phyloP scores from a whole-genome alignment of 108 stramenopile genomes.

The Schizochytrium sp. region DNA sequence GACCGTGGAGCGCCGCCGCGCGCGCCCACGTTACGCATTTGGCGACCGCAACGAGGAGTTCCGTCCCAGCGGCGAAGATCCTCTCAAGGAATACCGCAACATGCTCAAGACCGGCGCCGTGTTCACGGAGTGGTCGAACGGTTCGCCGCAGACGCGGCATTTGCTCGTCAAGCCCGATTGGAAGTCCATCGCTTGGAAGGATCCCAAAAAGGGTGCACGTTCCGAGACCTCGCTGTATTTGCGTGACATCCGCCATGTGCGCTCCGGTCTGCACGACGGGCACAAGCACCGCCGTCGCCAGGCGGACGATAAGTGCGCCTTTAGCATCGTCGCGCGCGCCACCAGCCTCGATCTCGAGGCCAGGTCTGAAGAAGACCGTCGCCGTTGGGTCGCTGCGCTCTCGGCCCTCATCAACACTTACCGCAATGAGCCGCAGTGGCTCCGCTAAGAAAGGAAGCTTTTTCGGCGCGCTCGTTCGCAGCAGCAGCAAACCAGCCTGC shows the following conservation, averaged over 20 bases:
- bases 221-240: neutral
- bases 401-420: neutral
- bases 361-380: neutral
- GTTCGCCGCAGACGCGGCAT: neutral
- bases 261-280: neutral
- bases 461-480: no score
- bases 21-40: neutral
- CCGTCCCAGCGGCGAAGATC: neutral
- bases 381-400: neutral
- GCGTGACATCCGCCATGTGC: neutral
- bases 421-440: neutral
- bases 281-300: constrained; percentile 19
- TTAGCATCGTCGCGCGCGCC: constrained; percentile 1
- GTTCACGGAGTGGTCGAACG: constrained; percentile 1
- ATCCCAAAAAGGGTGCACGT: constrained; percentile 14
- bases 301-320: neutral
- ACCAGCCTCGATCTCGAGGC: constrained; percentile 13
- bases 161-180: constrained; percentile 22
- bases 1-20: neutral
- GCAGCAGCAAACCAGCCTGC: no score
- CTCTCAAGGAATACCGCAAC: neutral
- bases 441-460: neutral
- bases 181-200: constrained; percentile 20
- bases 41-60: neutral
- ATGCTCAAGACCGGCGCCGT: constrained; percentile 6